Conservation (phyloP, 352 stramenopile genomes). For the Phytophthora gonapodyides region DNA sequence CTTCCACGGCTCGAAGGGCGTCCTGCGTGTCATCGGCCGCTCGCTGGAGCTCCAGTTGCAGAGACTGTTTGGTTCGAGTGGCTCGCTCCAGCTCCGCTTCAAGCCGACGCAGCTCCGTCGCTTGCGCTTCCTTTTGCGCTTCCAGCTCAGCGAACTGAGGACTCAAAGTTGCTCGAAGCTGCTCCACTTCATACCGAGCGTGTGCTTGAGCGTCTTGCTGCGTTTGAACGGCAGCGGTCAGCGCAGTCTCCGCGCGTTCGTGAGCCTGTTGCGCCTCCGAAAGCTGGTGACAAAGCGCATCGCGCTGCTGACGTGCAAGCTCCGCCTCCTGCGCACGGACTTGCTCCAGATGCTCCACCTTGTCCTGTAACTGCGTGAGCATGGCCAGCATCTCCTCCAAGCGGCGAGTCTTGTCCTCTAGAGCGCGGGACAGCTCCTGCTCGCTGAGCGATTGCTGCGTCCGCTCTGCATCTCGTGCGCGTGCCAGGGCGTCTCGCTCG, state of each 20-base stretch:
- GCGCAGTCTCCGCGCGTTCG: conserved; percentile 16
- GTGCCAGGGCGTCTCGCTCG: conserved; percentile 33
- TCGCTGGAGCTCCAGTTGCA: conserved; percentile 65
- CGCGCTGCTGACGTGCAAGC: conserved; percentile 29
- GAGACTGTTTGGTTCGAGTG: conserved; percentile 43
- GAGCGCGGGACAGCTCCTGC: conserved; percentile 23
- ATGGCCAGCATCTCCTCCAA: conserved; percentile 73
- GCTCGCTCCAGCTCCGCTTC: conserved; percentile 56
- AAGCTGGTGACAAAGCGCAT: conserved; percentile 23
- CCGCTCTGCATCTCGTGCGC: conserved; percentile 34
- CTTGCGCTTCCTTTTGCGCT: conserved; percentile 31
- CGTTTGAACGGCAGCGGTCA: conserved; percentile 20
- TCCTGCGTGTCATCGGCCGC: conserved; percentile 62
- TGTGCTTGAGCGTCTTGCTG: conserved; percentile 28
- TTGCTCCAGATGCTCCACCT: conserved; percentile 59
- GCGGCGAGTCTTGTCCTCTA: conserved; percentile 56
- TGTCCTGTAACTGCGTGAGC: conserved; percentile 56
- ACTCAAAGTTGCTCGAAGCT: conserved; percentile 30
- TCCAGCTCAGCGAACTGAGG: conserved; percentile 36
- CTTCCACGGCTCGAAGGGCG: conserved; percentile 62
- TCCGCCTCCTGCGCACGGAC: conserved; percentile 45
- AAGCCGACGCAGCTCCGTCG: conserved; percentile 45
- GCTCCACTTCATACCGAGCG: conserved; percentile 31
- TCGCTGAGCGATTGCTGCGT: conserved; percentile 39
- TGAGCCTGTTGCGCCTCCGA: conserved; percentile 31